These are phyloP conservation scores for Argentina anserina DNA, from an alignment of 306 rosid genomes.

Conservation along the genomic window DNA sequence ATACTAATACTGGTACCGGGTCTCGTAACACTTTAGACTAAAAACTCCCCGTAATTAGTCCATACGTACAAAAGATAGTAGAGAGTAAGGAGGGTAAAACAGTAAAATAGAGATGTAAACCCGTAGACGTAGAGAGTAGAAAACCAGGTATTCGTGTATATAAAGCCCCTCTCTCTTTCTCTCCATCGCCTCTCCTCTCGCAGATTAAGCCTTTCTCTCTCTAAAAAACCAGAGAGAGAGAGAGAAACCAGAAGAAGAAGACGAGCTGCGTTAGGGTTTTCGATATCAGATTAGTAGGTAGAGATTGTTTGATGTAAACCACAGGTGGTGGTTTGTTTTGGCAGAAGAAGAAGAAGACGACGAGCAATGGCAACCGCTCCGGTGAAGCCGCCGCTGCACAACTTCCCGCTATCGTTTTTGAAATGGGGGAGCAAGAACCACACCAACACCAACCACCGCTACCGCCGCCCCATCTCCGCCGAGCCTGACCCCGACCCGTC, in stretches of 20 bases:
- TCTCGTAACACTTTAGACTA: background rate
- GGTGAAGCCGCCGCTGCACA: conserved; percentile 86
- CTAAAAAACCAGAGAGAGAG: background rate
- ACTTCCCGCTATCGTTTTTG: conserved; percentile 67
- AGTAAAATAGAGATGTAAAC: background rate
- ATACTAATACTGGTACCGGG: too few relatives aligned
- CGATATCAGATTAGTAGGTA: background rate
- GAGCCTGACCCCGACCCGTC: conserved; percentile 38
- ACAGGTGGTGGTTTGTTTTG: background rate
- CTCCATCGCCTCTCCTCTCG: background rate
- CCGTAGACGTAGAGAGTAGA: background rate
- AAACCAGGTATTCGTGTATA: background rate
- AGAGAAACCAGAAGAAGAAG: background rate
- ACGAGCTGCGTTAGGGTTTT: background rate
- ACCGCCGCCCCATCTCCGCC: conserved; percentile 48
- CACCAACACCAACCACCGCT: conserved; percentile 48
- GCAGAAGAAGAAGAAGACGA: background rate
- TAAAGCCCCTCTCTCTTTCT: background rate
- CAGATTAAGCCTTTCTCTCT: background rate
- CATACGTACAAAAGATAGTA: background rate
- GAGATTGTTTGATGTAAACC: background rate
- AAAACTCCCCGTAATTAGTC: background rate
- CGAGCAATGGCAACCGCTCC: conserved; percentile 78
- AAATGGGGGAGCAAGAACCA: conserved; percentile 85
- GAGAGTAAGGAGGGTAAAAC: background rate